Evolutionary conservation across 768 basidiomycete genomes (phyloP), one percentile per base, ranked within the genome.

Genomic region (Auriscalpium orientale): DNA sequence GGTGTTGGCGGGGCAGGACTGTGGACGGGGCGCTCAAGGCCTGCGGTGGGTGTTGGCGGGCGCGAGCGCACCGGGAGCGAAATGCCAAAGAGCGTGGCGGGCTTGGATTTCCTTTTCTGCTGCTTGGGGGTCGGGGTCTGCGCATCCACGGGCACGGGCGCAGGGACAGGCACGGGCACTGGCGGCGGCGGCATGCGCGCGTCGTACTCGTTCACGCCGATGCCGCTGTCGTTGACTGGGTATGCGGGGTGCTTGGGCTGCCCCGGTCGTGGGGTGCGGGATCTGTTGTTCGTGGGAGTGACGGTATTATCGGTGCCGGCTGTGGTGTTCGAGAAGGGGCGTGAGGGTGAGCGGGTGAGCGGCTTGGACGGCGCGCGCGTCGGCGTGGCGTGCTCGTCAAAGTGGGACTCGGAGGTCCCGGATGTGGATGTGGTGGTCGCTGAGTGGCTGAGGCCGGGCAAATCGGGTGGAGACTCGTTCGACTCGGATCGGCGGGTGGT

Each of bases 261-360:
- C 7, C 38, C 13, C n/a, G 56, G 45, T 28, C 61, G 61, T 33
- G 46, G 46, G 9, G 57, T 43, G n/a, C 58, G 64, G 2, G 59
- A 51, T 49, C 54, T 59, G 52, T 37, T 20, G 20, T 51, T 61
- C 45, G 22, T 53, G 9, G 83, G 82, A 7, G 78, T 81, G 54
- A 82, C 73, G 5, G 85, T 85, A 18, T 79, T 75, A 62, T 80
- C 79, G 2, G 85, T 85, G 1, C 80, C 77, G 16, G 80, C 80
- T 0, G 85, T 85, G 0, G 80, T 82, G 20, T 82, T 79, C 3
- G 85, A 87, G 21, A 89, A 70, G 4, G 87, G 87, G 7, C 86
- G 79, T 20, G 80, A 83, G 72, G 55, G 70, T 57, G 55, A 65
- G 20, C 83, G 77, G 5, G 78, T 71, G 22, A 72, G 61, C 1